Base-by-base conservation (phyloP, 176 grass and related monocot genomes). In the Elaeis guineensis region DNA sequence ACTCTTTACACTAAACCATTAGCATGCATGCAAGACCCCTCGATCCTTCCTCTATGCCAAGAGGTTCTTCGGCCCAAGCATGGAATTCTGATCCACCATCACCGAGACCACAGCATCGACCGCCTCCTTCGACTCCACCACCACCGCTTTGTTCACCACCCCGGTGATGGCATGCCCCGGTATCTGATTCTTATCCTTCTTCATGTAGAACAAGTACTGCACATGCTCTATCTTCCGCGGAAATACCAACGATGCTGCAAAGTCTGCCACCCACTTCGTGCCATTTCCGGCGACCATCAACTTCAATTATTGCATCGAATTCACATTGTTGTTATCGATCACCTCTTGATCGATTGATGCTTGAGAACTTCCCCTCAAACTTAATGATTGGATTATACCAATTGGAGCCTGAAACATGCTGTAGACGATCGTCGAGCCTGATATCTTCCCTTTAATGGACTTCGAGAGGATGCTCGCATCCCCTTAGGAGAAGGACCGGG, bases 241-340 rank as follows among this genome's bases (percentile, higher is more conserved):
- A 8, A 83, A 78, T 19, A 78, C 68, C 52, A 83, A 32, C 19
- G 69, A 23, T 1, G 57, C 8, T 12, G 28, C 5, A 54, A 83
- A 83, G 55, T 83, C 69, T 0, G 64, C 80, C 9, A 15, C 44
- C 80, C 80, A 83, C 55, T 21, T 57, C 19, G 51, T 83, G 32
- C 74, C 80, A 8, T 78, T 74, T 3, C 69, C 59, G 5, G 30
- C n/a, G 5, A 74, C 63, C 7, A 69, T 70, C 18, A 53, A 51
- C 52, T 67, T 67, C 23, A 69, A 23, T 8, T 17, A 23, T 8
- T 17, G 39, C 75, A 83, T 83, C 8, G 54, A 55, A 16, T 16
- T 56, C 23, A 67, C 74, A 6, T 35, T 22, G 24, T 83, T 83
- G 17, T 66, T 22, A 17, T 55, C 51, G 6, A 78, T 50, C 30